Conservation (phyloP, 257 asterid species). For the Cordia subcordata region DNA sequence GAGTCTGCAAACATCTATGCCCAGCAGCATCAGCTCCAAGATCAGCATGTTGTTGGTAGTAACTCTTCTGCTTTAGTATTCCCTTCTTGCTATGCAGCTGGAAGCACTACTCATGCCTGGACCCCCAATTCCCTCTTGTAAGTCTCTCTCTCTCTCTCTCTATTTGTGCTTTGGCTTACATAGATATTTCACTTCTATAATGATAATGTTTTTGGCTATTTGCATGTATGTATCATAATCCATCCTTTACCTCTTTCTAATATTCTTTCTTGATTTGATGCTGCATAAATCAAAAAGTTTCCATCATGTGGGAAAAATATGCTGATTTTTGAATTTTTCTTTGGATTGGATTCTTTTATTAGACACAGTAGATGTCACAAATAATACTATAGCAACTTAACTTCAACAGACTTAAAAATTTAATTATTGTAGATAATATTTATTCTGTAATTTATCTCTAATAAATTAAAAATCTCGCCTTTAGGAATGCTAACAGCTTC, state of each 20-base stretch:
- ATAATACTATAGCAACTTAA: not conserved
- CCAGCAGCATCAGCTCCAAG: slow-evolving; percentile 38
- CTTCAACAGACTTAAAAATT: too few relatives aligned
- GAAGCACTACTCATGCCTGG: slow-evolving; percentile 42
- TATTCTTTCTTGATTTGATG: slow-evolving; percentile 38
- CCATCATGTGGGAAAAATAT: slow-evolving; percentile 6
- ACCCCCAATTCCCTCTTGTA: slow-evolving; percentile 57
- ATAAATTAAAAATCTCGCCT: not conserved
- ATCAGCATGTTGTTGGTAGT: slow-evolving; percentile 50
- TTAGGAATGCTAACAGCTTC: slow-evolving; percentile 30
- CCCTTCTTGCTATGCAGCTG: slow-evolving; percentile 41
- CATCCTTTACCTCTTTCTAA: not conserved
- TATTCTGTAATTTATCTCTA: too few relatives aligned
- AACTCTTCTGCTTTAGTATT: slow-evolving; percentile 35
- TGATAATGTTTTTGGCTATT: slow-evolving; percentile 30
- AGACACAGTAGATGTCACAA: not conserved
- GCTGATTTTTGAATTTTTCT: not conserved
- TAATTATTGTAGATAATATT: too few relatives aligned
- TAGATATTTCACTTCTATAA: not conserved
- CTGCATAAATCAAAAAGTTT: slow-evolving; percentile 31
- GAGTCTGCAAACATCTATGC: slow-evolving; percentile 66
- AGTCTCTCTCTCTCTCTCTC: slow-evolving; percentile 37
- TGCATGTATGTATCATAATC: not conserved
- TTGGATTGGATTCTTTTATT: not conserved
- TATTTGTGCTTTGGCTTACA: slow-evolving; percentile 8